These are phyloP conservation scores for Neoarthrinium moseri DNA, from an alignment of 2,329 filamentous ascomycete species.

Conservation along the genomic window DNA sequence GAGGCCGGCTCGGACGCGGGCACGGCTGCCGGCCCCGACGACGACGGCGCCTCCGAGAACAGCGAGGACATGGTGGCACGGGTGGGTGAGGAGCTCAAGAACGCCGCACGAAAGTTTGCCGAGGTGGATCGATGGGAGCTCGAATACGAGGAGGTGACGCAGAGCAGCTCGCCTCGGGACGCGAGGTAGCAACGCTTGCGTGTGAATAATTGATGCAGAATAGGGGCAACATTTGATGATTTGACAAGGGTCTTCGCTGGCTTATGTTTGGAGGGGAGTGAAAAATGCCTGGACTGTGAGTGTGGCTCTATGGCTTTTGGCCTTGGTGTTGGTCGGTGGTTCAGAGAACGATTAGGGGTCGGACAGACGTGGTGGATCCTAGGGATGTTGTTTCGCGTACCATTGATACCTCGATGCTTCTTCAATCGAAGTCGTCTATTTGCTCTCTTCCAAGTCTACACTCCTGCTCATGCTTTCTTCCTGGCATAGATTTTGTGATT, in stretches of 20 bases:
- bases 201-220: too few species aligned
- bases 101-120: conserved; percentile 61
- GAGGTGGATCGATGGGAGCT: conserved; percentile 70
- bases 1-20: conserved; percentile 35
- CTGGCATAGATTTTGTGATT: background rate
- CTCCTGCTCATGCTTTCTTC: background rate
- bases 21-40: conserved; percentile 36
- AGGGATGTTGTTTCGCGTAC: too few species aligned
- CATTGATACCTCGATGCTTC: background rate
- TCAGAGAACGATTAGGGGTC: too few species aligned
- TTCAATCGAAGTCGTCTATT: background rate
- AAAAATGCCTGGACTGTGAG: too few species aligned
- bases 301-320: too few species aligned
- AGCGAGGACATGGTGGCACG: conserved; percentile 35
- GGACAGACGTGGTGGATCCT: too few species aligned
- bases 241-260: too few species aligned
- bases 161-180: conserved; percentile 52
- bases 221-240: too few species aligned
- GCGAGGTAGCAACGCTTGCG: conserved; percentile 44
- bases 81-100: conserved; percentile 54
- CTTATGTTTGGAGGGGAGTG: too few species aligned
- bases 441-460: background rate
- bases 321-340: too few species aligned
- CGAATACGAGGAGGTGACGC: conserved; percentile 63
- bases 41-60: conserved; percentile 28